Percentiles rank a stretch among this genome's conserved stretches.
phyloP scores from a whole-genome alignment of 495 filamentous ascomycete species.

The Hamigera avellanea region DNA sequence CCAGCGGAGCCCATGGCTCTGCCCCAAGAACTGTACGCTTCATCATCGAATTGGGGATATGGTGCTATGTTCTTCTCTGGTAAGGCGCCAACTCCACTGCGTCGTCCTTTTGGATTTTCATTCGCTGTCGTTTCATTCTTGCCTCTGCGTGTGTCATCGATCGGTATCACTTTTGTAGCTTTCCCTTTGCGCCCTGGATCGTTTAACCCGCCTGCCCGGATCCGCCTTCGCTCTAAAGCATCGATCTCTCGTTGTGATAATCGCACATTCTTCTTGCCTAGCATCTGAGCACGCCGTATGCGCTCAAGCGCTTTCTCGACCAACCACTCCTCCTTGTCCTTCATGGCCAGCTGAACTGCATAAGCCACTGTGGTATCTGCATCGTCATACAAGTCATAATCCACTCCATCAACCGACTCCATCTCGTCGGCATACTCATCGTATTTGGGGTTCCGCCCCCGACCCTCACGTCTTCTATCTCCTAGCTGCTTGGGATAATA shows the following conservation, averaged over 20 bases:
- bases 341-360: conserved; percentile 41
- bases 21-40: conserved; percentile 13
- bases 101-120: conserved; percentile 12
- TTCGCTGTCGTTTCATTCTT: conserved; percentile 7
- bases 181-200: conserved; percentile 12
- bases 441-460: conserved; percentile 36
- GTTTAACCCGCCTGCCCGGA: conserved; percentile 32
- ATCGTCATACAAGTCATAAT: conserved; percentile 44
- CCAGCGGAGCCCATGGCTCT: conserved; percentile 6
- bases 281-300: conserved; percentile 60
- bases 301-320: conserved; percentile 63
- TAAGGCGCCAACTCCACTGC: conserved; percentile 13
- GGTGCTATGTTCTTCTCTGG: conserved; percentile 16
- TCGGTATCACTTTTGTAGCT: conserved; percentile 5
- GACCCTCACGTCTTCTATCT: conserved; percentile 20
- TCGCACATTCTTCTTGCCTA: conserved; percentile 65
- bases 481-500: conserved; percentile 16
- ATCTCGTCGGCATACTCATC: conserved; percentile 32
- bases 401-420: conserved; percentile 40
- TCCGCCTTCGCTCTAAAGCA: conserved; percentile 59
- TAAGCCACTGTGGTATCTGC: conserved; percentile 35
- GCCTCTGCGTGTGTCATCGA: conserved; percentile 7
- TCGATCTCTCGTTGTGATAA: conserved; percentile 63
- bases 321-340: conserved; percentile 59
- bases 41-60: conserved; percentile 15